Evolutionary conservation across 1,284 basidiomycete species (phyloP), one percentile per base, ranked within the genome.

Genomic region (Trichosporon sp.): DNA sequence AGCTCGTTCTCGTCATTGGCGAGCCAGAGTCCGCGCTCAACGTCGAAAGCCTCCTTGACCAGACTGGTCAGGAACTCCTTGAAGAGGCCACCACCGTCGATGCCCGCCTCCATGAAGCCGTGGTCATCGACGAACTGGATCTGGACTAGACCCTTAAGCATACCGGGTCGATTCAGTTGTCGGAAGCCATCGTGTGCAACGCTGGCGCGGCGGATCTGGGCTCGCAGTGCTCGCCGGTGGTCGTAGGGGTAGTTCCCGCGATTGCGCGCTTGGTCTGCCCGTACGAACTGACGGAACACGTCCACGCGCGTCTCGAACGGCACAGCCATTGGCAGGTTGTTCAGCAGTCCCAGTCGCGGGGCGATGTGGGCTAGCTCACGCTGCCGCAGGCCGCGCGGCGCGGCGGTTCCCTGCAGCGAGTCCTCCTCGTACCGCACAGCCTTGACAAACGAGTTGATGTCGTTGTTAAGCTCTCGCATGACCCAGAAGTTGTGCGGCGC

Each of bases 21-120:
- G 46, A 94, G 82, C 95, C 95, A 99, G 13, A 99, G 81, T 2
- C 96, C 96, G 16, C 93, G 87, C 74, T 98, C 88, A 0, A 90
- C 90, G 73, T 99, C 93, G 69, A 99, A 98, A 0, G 91, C 95
- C 77, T 98, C 94, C 73, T 91, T 93, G 61, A 88, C 89, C 21
- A 97, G 79, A 13, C 88, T 89, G n/a, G 94, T 98, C 73, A 99
- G 86, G 74, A 99, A 96, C 79, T 98, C 96, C 77, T 99, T 99
- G 83, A 97, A 98, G 8, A 99, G 87, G 0, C 96, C 95, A 2
- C 96, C 95, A 1, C 95, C 95, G 72, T 99, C 95, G 33, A 78
- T 77, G 14, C 79, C 77, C 3, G 69, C 66, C 63, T 81, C 78
- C 62, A 73, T 70, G 14, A 62, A 69, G 8, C 70, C 80, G 59